Evolutionary conservation across 306 rosid genomes (phyloP), one percentile per base, ranked within the genome.

Genomic region (Abrus pulchellus): DNA sequence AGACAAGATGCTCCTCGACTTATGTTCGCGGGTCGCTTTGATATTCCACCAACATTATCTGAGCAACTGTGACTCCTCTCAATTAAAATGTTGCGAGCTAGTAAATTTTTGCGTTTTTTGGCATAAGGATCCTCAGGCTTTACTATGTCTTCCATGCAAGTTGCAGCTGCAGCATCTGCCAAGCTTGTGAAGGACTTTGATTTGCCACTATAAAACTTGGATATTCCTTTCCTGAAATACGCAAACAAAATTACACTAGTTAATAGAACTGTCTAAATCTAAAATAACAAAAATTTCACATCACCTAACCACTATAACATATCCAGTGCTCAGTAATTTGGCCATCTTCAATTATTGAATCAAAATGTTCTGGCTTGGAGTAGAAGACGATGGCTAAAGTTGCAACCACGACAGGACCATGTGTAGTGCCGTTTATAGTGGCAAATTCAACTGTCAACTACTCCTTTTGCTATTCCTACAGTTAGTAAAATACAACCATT

Each of bases 181-280:
- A 95, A 82, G 87, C 91, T 86, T 48, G 99, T 93, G 92, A 85
- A 95, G 30, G 99, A 95, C 90, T 91, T 95, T 0, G 97, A 94
- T 77, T 91, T 94, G 41, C 99, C 99, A n/a, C 80, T 89, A 13
- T 93, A 94, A 65, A 94, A 94, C 78, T 52, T 89, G 45, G 99
- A 94, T 65, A 94, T 94, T 75, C 99, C 95, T 86, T 86, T 91
- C 93, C 99, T 94, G 93, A 78, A 78, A 84, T 56, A 47, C 76
- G 79, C 45, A 63, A 33, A 65, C 33, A 68, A 62, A 32, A 50
- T 5, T 1, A 66, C 20, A 4, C 4, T 1, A 14, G 59, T 62
- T 27, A 52, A 65, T 38, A 49, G 10, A 74, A 10, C 7, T 45
- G 9, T 12, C 57, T 29, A 6, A 54, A 13, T 47, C 27, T 52